A percentile compares a stretch with the other conserved stretches of the same genome.
Evolutionary conservation across 129 eudicot species (phyloP).

Genomic region (Lactuca saligna): DNA sequence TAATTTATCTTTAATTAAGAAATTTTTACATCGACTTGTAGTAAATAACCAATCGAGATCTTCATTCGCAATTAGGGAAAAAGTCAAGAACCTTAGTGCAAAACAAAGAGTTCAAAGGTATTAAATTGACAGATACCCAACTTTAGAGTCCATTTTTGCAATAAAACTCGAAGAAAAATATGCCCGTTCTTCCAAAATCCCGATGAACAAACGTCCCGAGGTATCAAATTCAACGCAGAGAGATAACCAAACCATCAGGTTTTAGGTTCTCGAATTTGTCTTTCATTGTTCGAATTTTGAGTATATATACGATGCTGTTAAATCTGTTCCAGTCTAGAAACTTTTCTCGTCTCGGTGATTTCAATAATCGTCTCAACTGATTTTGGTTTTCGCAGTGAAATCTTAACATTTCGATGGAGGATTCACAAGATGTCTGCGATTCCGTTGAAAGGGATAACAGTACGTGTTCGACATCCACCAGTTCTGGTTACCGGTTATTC

Average conservation of each 20-base stretch:
- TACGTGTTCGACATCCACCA: conserved; percentile 51
- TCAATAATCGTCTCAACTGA: conserved; percentile 19
- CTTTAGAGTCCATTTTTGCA: neutral
- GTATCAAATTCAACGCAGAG: conserved; percentile 27
- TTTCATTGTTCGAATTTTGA: neutral
- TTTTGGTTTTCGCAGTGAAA: conserved; percentile 23
- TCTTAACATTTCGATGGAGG: conserved; percentile 25
- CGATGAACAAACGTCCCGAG: conserved; percentile 28
- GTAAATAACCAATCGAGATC: too few species aligned
- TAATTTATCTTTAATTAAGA: too few species aligned
- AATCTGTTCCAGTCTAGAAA: neutral
- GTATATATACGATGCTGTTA: neutral
- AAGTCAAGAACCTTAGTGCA: neutral
- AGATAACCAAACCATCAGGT: conserved; percentile 5
- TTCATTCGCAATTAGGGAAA: too few species aligned
- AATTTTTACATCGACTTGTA: too few species aligned
- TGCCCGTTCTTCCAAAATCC: conserved; percentile 21
- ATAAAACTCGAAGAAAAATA: conserved; percentile 16
- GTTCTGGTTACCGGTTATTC: conserved; percentile 57
- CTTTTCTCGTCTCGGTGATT: neutral
- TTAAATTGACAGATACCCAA: neutral
- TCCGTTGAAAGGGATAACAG: conserved; percentile 24
- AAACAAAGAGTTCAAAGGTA: neutral
- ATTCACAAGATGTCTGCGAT: conserved; percentile 33
- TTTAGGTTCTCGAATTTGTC: conserved; percentile 23